Percentiles rank a stretch among this genome's conserved stretches.
Conservation (phyloP, 345 rosid species). For the Citrus sinensis region DVS_A1.0 CM039167.1:17764001-17764500, state of each 20-base stretch:
- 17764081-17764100: constrained; percentile 84
- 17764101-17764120: constrained; percentile 93
- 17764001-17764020: constrained; percentile 94
- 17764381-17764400: not conserved
- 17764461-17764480: not conserved
- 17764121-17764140: constrained; percentile 39
- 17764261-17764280: constrained; percentile 70
- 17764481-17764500: not conserved
- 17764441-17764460: not conserved
- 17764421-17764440: not conserved
- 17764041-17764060: constrained; percentile 82
- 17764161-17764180: not conserved
- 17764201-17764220: constrained; percentile 86
- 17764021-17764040: constrained; percentile 75
- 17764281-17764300: constrained; percentile 66
- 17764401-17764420: not conserved
- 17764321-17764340: constrained; percentile 80
- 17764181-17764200: constrained; percentile 40
- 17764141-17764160: constrained; percentile 2
- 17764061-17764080: constrained; percentile 83
- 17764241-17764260: constrained; percentile 68
- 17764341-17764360: constrained; percentile 87
- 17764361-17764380: constrained; percentile 83
- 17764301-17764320: constrained; percentile 71
- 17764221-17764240: constrained; percentile 93